phyloP scores from a whole-genome alignment of 345 rosid species.

The Gossypium longicalyx region DNA sequence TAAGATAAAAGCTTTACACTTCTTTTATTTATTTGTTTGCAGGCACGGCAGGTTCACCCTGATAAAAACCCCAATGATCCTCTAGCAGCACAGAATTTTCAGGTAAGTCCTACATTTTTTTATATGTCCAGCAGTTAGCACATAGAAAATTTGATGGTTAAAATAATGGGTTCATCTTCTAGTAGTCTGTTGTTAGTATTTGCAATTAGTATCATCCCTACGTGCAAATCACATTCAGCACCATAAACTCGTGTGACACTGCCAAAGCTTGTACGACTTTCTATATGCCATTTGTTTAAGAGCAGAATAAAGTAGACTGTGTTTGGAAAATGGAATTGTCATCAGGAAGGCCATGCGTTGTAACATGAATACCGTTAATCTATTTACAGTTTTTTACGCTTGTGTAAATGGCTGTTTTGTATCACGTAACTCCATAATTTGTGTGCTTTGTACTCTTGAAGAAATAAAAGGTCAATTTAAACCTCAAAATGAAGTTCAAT shows the following conservation, averaged over 20 bases:
- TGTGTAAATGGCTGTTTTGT: not conserved
- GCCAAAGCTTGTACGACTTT: not conserved
- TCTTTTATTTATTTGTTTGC: constrained; percentile 19
- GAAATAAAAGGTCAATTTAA: not conserved
- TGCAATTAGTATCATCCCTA: not conserved
- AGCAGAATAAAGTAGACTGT: not conserved
- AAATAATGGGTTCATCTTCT: not conserved
- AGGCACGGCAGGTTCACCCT: constrained; percentile 99
- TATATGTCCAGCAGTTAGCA: not conserved
- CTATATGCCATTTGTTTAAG: not conserved
- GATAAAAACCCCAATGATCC: constrained; percentile 96
- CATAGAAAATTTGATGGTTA: not conserved
- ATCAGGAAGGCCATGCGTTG: not conserved
- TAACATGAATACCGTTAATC: not conserved
- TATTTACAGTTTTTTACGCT: not conserved
- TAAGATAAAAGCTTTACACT: not conserved
- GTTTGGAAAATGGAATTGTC: not conserved
- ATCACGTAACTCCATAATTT: not conserved
- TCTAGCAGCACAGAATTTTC: constrained; percentile 83
- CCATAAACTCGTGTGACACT: not conserved
- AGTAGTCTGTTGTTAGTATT: not conserved
- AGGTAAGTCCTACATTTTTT: constrained; percentile 41
- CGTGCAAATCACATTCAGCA: not conserved
- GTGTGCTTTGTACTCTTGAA: not conserved
- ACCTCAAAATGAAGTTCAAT: not conserved